A percentile compares a stretch with the other conserved stretches of the same genome.
These are phyloP conservation scores for Calonectria leucothoes DNA, from an alignment of 2,329 filamentous ascomycete species.

Conservation along the genomic window DNA sequence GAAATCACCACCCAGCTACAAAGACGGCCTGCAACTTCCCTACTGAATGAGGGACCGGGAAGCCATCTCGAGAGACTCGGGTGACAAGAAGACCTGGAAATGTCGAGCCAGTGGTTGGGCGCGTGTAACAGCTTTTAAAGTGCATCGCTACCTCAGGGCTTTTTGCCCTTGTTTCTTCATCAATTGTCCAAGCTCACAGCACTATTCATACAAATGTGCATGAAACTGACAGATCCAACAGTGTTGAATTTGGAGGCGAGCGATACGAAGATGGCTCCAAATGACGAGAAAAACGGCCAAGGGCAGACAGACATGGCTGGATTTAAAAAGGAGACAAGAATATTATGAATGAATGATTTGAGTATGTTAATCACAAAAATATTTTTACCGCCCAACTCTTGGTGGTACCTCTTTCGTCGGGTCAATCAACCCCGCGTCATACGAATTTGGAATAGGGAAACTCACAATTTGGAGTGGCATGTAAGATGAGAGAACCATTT, in stretches of 20 bases:
- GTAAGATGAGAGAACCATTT: not conserved
- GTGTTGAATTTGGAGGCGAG: not conserved
- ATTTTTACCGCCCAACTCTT: not conserved
- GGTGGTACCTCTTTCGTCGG: not conserved
- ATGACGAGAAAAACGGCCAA: not conserved
- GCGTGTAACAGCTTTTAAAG: not conserved
- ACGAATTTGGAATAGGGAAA: not conserved
- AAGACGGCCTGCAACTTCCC: not conserved
- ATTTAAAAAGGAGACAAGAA: not conserved
- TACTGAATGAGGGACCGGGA: not conserved
- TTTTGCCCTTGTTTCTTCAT: too few relatives aligned
- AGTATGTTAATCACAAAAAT: not conserved
- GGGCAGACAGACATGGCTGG: not conserved
- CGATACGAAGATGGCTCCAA: not conserved
- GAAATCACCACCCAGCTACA: not conserved
- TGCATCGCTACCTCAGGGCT: not conserved
- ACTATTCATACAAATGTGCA: not conserved
- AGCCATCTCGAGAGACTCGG: not conserved
- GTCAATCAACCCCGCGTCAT: accelerated
- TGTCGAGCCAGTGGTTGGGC: not conserved
- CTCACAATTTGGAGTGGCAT: not conserved
- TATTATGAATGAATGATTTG: not conserved
- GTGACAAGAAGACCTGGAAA: not conserved
- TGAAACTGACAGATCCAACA: not conserved
- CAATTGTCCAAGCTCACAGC: too few relatives aligned